phyloP scores from a whole-genome alignment of 169 alveolate genomes.

The Theileria equi region DNA sequence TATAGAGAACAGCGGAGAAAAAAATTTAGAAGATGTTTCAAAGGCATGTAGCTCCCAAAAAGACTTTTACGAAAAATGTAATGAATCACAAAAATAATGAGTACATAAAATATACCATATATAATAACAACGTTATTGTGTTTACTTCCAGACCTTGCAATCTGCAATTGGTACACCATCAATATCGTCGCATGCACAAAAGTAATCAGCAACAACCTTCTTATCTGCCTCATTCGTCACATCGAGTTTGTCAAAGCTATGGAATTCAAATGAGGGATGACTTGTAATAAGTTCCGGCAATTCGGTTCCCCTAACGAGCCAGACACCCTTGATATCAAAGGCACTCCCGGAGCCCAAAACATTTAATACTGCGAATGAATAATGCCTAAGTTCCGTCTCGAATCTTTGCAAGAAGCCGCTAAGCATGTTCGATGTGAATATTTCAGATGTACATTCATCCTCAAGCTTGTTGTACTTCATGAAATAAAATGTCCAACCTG shows the following conservation, averaged over 20 bases:
- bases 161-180: slow-evolving; percentile 81
- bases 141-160: slow-evolving; percentile 85
- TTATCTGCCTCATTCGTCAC: slow-evolving; percentile 79
- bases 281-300: slow-evolving; percentile 88
- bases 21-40: not conserved
- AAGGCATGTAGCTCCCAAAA: not conserved
- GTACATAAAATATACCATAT: not conserved
- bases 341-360: slow-evolving; percentile 90
- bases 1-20: too few relatives aligned
- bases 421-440: slow-evolving; percentile 87
- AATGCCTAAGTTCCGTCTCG: slow-evolving; percentile 88
- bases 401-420: slow-evolving; percentile 93
- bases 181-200: slow-evolving; percentile 88
- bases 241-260: slow-evolving; percentile 83
- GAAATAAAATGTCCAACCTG: slow-evolving; percentile 89
- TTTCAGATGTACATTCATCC: slow-evolving; percentile 90
- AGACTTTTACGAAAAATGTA: too few relatives aligned
- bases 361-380: slow-evolving; percentile 90
- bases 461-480: slow-evolving; percentile 91
- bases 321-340: slow-evolving; percentile 92
- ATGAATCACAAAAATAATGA: not conserved
- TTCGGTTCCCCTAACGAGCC: slow-evolving; percentile 93
- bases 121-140: not conserved
- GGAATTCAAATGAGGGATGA: slow-evolving; percentile 94
- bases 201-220: slow-evolving; percentile 86